Base-by-base conservation (phyloP, 2,329 filamentous ascomycete genomes). In the Tolypocladium ophioglossoides region DNA sequence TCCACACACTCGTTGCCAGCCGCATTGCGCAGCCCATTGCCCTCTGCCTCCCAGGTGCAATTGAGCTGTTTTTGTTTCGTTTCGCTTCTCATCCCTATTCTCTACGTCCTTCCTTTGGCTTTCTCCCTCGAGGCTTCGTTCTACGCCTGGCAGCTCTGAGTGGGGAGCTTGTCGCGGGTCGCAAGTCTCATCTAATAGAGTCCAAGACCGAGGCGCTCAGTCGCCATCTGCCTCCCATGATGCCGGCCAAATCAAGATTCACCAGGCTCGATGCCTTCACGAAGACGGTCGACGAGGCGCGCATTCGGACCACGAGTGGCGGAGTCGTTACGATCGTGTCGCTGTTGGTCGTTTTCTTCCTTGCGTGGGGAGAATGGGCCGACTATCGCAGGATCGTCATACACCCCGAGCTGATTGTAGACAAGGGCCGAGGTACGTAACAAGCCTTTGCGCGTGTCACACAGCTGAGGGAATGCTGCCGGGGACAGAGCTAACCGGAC, bases 181-280 rank as follows among this genome's bases (percentile, higher is more conserved):
- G 44, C 9, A 48, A 32, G 44, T 47, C 44, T 10, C 27, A 27
- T 32, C 44, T 32, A 47, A 4, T 8, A 12, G 10, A 20, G 44
- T 34, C 11, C 44, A 48, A 34, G 27, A 14, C 18, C 18, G 10
- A 12, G 37, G 44, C 51, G 10, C 20, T 20, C 47, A 32, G 27
- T 46, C 32, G 50, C 9, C 41, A 9, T 30, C 44, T 30, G 18
- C n/a, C 24, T 37, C 27, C 2, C 51, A 52, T 60, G 51, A 97
- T 97, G 94, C 78, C 91, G 61, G 75, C 86, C 66, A 96, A 95
- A 78, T 95, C 90, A 63, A 86, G 94, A 71, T 96, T 99, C 70
- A 96, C 89, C 56, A 86, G 87, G 82, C 89, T 99, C 60, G 94
- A 99, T 73, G 94, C 94, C 79, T 99, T 99, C 71, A 96, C 92